phyloP scores from a whole-genome alignment of 495 filamentous ascomycete species.

The Alectoria sarmentosa region DNA sequence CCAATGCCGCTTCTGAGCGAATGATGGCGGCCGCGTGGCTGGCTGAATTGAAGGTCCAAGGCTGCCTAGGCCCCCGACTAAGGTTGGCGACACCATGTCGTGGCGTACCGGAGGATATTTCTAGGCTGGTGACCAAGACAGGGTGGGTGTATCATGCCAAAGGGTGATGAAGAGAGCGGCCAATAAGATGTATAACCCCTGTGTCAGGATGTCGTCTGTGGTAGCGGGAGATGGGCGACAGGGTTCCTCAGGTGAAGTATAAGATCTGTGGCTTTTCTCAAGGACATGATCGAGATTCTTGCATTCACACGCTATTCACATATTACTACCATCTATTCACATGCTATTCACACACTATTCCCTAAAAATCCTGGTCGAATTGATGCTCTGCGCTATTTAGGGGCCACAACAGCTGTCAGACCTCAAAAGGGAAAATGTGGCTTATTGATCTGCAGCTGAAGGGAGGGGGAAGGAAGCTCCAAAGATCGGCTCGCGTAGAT shows the following conservation, averaged over 20 bases:
- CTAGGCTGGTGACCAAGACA: not conserved
- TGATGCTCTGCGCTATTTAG: too few relatives aligned
- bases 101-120: not conserved
- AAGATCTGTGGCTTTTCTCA: not conserved
- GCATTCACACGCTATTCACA: too few relatives aligned
- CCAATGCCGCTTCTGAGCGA: not conserved
- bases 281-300: not conserved
- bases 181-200: not conserved
- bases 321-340: too few relatives aligned
- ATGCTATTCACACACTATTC: too few relatives aligned
- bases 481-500: too few relatives aligned
- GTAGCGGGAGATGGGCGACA: not conserved
- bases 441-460: too few relatives aligned
- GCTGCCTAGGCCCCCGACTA: not conserved
- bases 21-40: not conserved
- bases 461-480: too few relatives aligned
- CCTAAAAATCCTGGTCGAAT: too few relatives aligned
- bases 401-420: too few relatives aligned
- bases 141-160: not conserved
- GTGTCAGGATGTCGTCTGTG: too few relatives aligned
- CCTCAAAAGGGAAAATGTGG: too few relatives aligned
- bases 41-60: not conserved
- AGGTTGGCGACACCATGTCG: not conserved
- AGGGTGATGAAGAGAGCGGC: not conserved
- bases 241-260: not conserved